A percentile compares a stretch with the other conserved stretches of the same genome.
Evolutionary conservation across 192 early-diverging fungal species (phyloP).

Genomic region (Gamsiella multidivaricata): DNA sequence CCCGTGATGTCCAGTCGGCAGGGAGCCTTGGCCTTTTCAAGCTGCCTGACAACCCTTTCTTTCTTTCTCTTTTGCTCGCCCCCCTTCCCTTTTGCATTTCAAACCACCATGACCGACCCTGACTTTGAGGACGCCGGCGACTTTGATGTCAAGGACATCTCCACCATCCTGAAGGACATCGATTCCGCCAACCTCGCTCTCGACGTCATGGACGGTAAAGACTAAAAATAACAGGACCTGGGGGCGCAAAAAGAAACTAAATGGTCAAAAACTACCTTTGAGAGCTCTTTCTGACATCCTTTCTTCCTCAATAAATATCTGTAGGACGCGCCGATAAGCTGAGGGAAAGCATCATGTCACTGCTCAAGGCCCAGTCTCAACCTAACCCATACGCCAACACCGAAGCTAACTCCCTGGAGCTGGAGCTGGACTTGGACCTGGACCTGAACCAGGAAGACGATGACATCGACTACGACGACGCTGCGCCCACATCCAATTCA

Average conservation of each 20-base stretch:
- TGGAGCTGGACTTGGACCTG: too few species aligned
- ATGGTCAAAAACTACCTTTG: neutral
- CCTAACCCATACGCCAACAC: constrained; percentile 32
- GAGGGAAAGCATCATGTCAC: constrained; percentile 21
- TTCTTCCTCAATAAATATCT: neutral
- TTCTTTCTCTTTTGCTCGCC: neutral
- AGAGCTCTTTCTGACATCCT: neutral
- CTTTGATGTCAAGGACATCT: constrained; percentile 45
- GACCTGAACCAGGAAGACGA: too few species aligned
- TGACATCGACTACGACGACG: neutral
- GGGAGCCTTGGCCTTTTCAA: too few species aligned
- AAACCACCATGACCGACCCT: constrained; percentile 33
- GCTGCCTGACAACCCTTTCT: too few species aligned
- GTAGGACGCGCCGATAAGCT: constrained; percentile 38
- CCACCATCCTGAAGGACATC: constrained; percentile 49
- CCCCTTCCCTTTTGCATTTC: neutral
- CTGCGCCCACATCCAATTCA: neutral
- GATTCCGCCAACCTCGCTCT: constrained; percentile 37
- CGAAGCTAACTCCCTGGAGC: constrained; percentile 20
- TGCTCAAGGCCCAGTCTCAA: constrained; percentile 45
- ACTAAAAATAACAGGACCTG: neutral
- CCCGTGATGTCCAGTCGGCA: too few species aligned
- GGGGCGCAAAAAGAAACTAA: neutral
- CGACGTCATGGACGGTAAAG: constrained; percentile 36
- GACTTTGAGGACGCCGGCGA: constrained; percentile 40